These are phyloP conservation scores for Aspergillus hortae DNA, from an alignment of 2,329 filamentous ascomycete species.

Conservation along the genomic window DNA sequence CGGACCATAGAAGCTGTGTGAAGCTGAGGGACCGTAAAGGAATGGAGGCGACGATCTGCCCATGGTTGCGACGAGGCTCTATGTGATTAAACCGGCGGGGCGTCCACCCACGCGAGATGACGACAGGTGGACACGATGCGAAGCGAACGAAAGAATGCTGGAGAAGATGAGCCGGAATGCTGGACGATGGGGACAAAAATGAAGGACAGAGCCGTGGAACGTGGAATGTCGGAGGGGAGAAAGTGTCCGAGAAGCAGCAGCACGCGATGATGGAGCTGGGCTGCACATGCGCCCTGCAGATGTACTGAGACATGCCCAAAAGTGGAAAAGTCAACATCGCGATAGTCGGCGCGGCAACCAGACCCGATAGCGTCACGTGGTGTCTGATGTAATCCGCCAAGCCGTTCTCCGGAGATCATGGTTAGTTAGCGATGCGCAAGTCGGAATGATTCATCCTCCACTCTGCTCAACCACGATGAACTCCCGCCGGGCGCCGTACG, in stretches of 20 bases:
- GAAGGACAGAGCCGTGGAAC: constrained; percentile 6
- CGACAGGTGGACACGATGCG: constrained; percentile 18
- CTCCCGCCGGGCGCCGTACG: constrained; percentile 21
- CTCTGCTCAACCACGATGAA: constrained; percentile 18
- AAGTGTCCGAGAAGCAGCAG: constrained; percentile 1
- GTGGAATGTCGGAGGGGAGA: constrained; percentile 7
- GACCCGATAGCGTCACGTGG: constrained; percentile 14
- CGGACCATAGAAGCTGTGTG: constrained; percentile 51
- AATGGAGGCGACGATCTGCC: constrained; percentile 63
- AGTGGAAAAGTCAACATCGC: constrained; percentile 12
- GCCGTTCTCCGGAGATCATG: neutral
- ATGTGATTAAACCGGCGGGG: constrained; percentile 11
- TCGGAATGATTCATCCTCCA: constrained; percentile 4
- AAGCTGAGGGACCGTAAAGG: constrained; percentile 62
- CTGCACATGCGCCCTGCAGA: neutral
- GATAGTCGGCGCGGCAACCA: constrained; percentile 19
- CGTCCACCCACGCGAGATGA: constrained; percentile 38
- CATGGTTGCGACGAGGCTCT: constrained; percentile 32
- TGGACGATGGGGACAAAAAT: neutral
- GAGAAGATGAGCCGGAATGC: constrained; percentile 6
- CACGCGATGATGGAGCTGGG: neutral
- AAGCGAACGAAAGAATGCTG: constrained; percentile 22
- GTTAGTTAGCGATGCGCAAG: neutral
- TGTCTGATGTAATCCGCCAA: constrained; percentile 4
- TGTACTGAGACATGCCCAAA: neutral